Percentiles rank a stretch among this genome's conserved stretches.
phyloP scores from a whole-genome alignment of 1,139 yeast species.

The Yarrowia galli region DNA sequence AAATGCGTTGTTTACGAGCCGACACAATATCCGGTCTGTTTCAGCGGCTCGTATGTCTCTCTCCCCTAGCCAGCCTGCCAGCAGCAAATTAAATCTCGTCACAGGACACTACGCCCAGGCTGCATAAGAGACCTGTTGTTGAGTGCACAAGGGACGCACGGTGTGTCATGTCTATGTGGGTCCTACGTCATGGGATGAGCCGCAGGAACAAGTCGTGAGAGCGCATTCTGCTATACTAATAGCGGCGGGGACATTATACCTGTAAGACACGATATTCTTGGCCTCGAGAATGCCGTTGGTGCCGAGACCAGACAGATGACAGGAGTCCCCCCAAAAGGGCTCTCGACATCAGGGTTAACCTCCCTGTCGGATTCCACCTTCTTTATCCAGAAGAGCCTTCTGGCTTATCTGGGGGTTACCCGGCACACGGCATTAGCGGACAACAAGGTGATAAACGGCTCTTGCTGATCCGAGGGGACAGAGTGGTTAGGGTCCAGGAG shows the following conservation, averaged over 20 bases:
- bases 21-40: neutral
- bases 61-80: neutral
- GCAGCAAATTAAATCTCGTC: slow-evolving; percentile 12
- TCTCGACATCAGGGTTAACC: neutral
- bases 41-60: too few relatives aligned
- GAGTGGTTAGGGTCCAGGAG: slow-evolving; percentile 15
- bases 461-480: slow-evolving; percentile 30
- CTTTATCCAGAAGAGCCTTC: neutral
- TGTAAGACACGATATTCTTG: neutral
- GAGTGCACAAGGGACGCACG: slow-evolving; percentile 21
- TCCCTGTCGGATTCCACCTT: slow-evolving; percentile 17
- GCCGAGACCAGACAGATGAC: neutral
- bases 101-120: slow-evolving; percentile 6
- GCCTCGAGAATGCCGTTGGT: neutral
- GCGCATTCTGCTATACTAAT: slow-evolving; percentile 3
- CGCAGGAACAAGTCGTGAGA: slow-evolving; percentile 16
- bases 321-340: neutral
- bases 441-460: slow-evolving; percentile 25
- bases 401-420: slow-evolving; percentile 17
- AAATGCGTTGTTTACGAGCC: neutral
- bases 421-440: slow-evolving; percentile 30
- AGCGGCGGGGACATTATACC: neutral
- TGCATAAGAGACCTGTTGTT: slow-evolving; percentile 30
- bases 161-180: slow-evolving; percentile 37
- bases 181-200: slow-evolving; percentile 36